Base-by-base conservation (phyloP, 768 basidiomycete genomes). In the Tricholoma matsutake region DNA sequence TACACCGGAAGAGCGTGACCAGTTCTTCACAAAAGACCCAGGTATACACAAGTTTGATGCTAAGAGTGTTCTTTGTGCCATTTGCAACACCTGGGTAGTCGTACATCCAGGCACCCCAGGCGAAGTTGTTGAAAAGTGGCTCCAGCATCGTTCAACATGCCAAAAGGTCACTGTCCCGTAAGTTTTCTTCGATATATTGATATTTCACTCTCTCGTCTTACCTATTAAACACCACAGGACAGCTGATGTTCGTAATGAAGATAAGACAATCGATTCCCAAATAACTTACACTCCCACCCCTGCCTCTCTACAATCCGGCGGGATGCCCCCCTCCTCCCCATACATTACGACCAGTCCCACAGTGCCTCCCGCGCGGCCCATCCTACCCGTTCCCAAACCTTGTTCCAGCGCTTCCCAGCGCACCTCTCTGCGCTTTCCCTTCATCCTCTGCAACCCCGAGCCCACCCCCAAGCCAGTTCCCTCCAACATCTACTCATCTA, bases 31-130 rank as follows among this genome's bases (percentile, higher is more conserved):
- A 35, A 82, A 84, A 56, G 90, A 92, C 68, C 83, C 85, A 3
- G 82, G 86, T 61, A 82, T 88, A 14, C 83, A 87, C 65, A 89
- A 89, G 67, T 87, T 87, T 67, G 89, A 92, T 58, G 78, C 85
- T 1, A 87, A 91, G 65, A 82, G 90, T 7, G 77, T 91, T 0
- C 76, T 89, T 0, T 91, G 90, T 66, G 83, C 82, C 59, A 74
- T 81, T 52, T 92, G 89, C 69, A 88, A 89, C 61, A 69, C 75
- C 25, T 91, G 89, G 90, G 68, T 92, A 14, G 63, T 75, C 11
- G 75, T 89, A 41, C 25, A 49, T 49, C 68, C 83, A 0, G 85
- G 86, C 56, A 86, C 87, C 67, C 84, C 87, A 60, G 71, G 77
- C 54, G 75, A 76, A 28, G 88, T 88, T 0, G 81, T 89, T 13